Conservation (phyloP, 2,329 filamentous ascomycete species). For the Pseudofabraea citricarpa region DNA sequence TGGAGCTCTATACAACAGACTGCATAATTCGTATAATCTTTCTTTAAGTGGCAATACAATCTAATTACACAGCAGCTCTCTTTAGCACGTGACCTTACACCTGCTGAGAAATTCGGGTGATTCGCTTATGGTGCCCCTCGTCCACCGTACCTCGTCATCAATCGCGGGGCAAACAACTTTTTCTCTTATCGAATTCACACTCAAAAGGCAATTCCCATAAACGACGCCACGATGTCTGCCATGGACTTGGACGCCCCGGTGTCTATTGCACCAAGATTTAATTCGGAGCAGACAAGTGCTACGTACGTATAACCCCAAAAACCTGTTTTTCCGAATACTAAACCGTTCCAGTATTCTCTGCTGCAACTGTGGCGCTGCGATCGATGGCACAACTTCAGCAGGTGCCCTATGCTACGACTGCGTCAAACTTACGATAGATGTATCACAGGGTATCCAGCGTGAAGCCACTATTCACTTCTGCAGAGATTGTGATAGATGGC, state of each 20-base stretch:
- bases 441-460: constrained; percentile 84
- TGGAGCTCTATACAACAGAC: too few species aligned
- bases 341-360: constrained; percentile 74
- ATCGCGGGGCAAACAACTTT: constrained; percentile 16
- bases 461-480: constrained; percentile 90
- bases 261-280: constrained; percentile 37
- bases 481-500: constrained; percentile 90
- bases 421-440: constrained; percentile 89
- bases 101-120: constrained; percentile 9
- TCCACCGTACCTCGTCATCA: background rate
- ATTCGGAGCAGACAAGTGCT: constrained; percentile 34
- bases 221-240: constrained; percentile 41
- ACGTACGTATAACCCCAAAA: constrained; percentile 40
- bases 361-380: constrained; percentile 94
- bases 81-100: background rate
- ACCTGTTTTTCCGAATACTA: constrained; percentile 14
- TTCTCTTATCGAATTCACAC: constrained; percentile 21
- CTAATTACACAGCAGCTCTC: background rate
- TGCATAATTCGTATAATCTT: too few species aligned
- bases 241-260: constrained; percentile 56
- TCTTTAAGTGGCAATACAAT: too few species aligned
- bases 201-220: constrained; percentile 8
- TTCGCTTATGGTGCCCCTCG: background rate
- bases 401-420: constrained; percentile 95
- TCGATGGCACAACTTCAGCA: constrained; percentile 82